Percentiles rank a stretch among this genome's conserved stretches.
Evolutionary conservation across 257 asterid genomes (phyloP).

Genomic region (Nicotiana obtusifolia): DNA sequence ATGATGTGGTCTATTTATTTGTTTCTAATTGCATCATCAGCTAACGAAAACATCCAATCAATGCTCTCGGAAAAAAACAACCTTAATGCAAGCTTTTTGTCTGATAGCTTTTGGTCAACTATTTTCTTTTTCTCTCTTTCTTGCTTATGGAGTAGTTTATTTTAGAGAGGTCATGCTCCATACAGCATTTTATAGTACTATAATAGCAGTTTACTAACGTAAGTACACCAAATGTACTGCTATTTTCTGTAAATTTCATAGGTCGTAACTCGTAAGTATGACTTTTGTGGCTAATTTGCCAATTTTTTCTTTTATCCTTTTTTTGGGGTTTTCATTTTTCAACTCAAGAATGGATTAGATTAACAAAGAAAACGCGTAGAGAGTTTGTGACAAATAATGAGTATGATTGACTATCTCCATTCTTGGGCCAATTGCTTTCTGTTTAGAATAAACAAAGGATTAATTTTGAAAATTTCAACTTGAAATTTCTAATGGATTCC

Average conservation of each 20-base stretch:
- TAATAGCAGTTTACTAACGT: not conserved
- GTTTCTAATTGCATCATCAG: slow-evolving; percentile 24
- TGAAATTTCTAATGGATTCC: not conserved
- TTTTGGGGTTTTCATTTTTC: not conserved
- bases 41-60: slow-evolving; percentile 30
- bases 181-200: not conserved
- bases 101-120: slow-evolving; percentile 42
- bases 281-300: not conserved
- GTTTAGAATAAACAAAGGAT: not conserved
- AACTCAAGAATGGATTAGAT: slow-evolving; percentile 9
- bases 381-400: slow-evolving; percentile 10
- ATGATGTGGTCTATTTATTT: not conserved
- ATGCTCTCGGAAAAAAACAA: slow-evolving; percentile 2
- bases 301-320: not conserved
- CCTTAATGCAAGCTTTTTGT: slow-evolving; percentile 29
- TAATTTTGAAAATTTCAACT: not conserved
- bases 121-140: slow-evolving; percentile 10
- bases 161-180: not conserved
- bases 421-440: not conserved
- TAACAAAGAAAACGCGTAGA: slow-evolving; percentile 22
- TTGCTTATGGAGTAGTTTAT: not conserved
- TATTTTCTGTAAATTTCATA: not conserved
- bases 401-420: slow-evolving; percentile 16
- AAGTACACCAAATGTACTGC: not conserved
- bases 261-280: not conserved